A percentile compares a stretch with the other conserved stretches of the same genome.
phyloP scores from a whole-genome alignment of 192 early-diverging fungal genomes.

The Dispira parvispora region DNA sequence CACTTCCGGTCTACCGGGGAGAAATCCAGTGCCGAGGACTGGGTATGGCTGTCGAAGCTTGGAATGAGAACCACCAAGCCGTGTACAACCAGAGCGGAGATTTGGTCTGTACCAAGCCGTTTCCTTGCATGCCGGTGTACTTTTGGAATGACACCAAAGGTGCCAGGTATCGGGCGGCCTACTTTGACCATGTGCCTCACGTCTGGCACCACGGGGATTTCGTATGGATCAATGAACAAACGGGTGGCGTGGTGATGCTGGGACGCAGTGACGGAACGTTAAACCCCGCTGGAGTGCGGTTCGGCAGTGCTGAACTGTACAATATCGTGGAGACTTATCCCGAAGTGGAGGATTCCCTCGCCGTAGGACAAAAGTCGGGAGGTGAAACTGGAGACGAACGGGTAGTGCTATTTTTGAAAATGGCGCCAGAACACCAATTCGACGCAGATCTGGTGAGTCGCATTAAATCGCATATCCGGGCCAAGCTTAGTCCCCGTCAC shows the following conservation, averaged over 20 bases:
- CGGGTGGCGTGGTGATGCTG: constrained; percentile 88
- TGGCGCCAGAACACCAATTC: constrained; percentile 43
- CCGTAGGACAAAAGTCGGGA: constrained; percentile 71
- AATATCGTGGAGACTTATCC: constrained; percentile 74
- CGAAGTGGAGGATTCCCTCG: constrained; percentile 71
- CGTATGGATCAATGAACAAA: constrained; percentile 62
- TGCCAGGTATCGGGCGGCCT: constrained; percentile 67
- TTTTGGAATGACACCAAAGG: constrained; percentile 73
- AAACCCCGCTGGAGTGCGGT: constrained; percentile 84
- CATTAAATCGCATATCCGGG: constrained; percentile 63
- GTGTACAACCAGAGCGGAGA: constrained; percentile 67
- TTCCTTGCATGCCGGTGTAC: constrained; percentile 94
- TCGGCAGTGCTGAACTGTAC: constrained; percentile 88
- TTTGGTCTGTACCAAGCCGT: constrained; percentile 79
- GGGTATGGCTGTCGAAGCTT: constrained; percentile 91
- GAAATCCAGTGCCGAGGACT: constrained; percentile 86
- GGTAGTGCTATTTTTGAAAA: constrained; percentile 80
- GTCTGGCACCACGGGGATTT: constrained; percentile 98
- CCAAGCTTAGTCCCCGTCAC: constrained; percentile 75
- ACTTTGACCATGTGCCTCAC: constrained; percentile 68
- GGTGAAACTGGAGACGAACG: constrained; percentile 52
- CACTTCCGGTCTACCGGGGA: constrained; percentile 82
- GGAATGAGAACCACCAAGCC: constrained; percentile 41
- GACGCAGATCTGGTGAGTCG: constrained; percentile 40
- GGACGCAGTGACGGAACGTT: constrained; percentile 84